Evolutionary conservation across 2,329 filamentous ascomycete species (phyloP).

Genomic region (Calonectria honghensis): DNA sequence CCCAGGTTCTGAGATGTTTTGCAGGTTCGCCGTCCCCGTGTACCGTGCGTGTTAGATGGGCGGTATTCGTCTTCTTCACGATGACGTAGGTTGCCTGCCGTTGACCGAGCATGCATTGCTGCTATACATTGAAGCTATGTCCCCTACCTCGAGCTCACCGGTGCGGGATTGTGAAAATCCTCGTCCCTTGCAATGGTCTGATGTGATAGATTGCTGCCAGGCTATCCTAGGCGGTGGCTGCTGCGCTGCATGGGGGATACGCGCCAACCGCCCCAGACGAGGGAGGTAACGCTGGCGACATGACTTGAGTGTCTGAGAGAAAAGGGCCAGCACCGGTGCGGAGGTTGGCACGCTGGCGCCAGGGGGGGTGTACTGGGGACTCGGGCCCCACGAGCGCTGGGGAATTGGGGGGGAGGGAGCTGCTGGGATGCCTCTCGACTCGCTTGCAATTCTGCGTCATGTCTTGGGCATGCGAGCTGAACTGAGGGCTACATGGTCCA

Average conservation of each 20-base stretch:
- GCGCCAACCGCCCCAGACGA: conserved; percentile 44
- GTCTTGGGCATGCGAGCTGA: conserved; percentile 23
- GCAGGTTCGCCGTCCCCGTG: conserved; percentile 16
- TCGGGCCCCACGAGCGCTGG: conserved; percentile 43
- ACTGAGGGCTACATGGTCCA: conserved; percentile 10
- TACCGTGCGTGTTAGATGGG: background rate
- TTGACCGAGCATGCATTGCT: conserved; percentile 25
- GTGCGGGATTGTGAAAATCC: conserved; percentile 38
- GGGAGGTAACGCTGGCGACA: conserved; percentile 44
- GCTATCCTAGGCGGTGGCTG: conserved; percentile 52
- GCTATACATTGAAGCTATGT: conserved; percentile 26
- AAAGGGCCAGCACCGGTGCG: conserved; percentile 46
- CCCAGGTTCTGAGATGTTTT: conserved; percentile 23
- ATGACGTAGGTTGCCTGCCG: conserved; percentile 7
- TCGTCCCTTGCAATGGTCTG: conserved; percentile 50
- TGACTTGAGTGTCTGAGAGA: conserved; percentile 35
- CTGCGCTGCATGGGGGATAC: conserved; percentile 45
- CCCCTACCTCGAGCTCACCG: conserved; percentile 31
- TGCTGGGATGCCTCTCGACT: conserved; percentile 28
- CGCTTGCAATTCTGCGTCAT: conserved; percentile 21
- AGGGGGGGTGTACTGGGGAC: conserved; percentile 43
- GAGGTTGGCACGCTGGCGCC: conserved; percentile 45
- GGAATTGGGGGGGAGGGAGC: conserved; percentile 37
- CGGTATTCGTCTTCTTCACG: background rate
- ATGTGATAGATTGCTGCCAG: conserved; percentile 48